A percentile compares a stretch with the other conserved stretches of the same genome.
Conservation (phyloP, 2,329 filamentous ascomycete species). For the Tympanopsis confertula region DNA sequence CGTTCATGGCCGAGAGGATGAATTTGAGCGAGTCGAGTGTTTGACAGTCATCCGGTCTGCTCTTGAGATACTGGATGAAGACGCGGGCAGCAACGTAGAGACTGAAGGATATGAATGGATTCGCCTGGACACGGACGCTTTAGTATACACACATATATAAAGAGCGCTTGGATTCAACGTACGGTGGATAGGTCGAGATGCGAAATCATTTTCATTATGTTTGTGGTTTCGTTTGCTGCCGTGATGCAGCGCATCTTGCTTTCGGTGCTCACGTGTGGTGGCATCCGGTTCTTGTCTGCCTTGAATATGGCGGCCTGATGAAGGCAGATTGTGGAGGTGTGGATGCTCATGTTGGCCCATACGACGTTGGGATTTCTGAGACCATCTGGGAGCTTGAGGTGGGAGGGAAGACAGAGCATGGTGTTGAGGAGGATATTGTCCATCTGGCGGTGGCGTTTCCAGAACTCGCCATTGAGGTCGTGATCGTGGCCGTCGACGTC, state of each 20-base stretch:
- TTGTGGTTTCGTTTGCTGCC: slow-evolving; percentile 84
- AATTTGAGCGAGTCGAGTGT: slow-evolving; percentile 78
- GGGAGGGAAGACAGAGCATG: slow-evolving; percentile 67
- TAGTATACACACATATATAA: slow-evolving; percentile 1
- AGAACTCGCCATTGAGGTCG: slow-evolving; percentile 86
- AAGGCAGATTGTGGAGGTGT: slow-evolving; percentile 92
- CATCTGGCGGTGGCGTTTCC: slow-evolving; percentile 81
- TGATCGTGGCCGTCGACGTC: slow-evolving; percentile 70
- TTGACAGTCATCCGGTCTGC: slow-evolving; percentile 71
- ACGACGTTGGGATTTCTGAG: slow-evolving; percentile 73
- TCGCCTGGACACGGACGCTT: slow-evolving; percentile 51
- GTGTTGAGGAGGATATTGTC: slow-evolving; percentile 86
- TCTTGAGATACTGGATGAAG: slow-evolving; percentile 94
- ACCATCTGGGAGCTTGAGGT: slow-evolving; percentile 68
- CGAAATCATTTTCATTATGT: slow-evolving; percentile 88
- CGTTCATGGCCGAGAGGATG: slow-evolving; percentile 79
- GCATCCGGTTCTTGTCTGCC: slow-evolving; percentile 76
- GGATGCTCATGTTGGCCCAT: slow-evolving; percentile 93
- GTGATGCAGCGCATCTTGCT: slow-evolving; percentile 90
- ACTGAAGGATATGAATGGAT: slow-evolving; percentile 89
- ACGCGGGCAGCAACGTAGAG: slow-evolving; percentile 91
- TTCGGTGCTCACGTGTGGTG: slow-evolving; percentile 67
- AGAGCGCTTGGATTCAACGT: slow-evolving; percentile 22
- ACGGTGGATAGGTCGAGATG: slow-evolving; percentile 77
- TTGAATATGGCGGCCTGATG: slow-evolving; percentile 98